Evolutionary conservation across 169 alveolate species (phyloP).

Genomic region (Eimeria praecox): DNA sequence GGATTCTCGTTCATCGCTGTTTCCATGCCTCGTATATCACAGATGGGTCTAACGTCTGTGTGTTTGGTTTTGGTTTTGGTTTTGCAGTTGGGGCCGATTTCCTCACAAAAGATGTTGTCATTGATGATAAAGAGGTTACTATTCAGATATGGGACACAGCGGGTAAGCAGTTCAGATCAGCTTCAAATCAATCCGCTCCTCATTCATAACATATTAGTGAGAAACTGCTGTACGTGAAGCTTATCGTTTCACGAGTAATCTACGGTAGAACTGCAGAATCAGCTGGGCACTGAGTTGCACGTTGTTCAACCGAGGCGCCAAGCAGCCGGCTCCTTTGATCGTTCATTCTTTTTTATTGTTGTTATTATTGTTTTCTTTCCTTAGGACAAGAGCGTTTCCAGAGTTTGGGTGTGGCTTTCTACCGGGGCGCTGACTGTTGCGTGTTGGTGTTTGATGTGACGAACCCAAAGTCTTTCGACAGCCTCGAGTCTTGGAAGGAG

Average conservation of each 20-base stretch:
- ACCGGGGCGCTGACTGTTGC: constrained; percentile 99
- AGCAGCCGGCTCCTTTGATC: background rate
- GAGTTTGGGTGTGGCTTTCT: constrained; percentile 98
- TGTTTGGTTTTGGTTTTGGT: too few relatives aligned
- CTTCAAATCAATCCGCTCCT: too few relatives aligned
- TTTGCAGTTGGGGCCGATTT: constrained; percentile 99
- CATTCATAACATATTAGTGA: background rate
- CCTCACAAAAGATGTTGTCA: constrained; percentile 97
- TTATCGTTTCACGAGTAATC: background rate
- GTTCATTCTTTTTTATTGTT: background rate
- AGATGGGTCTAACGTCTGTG: too few relatives aligned
- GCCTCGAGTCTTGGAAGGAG: constrained; percentile 97
- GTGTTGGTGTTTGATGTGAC: constrained; percentile 97
- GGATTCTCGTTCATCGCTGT: too few relatives aligned
- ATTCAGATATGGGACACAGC: constrained; percentile 94
- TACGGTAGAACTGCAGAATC: background rate
- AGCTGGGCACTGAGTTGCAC: too few relatives aligned
- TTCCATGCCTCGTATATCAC: background rate
- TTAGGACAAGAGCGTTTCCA: constrained; percentile 99
- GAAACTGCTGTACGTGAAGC: background rate
- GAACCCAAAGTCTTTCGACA: constrained; percentile 95
- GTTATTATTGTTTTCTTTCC: background rate
- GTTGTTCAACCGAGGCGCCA: too few relatives aligned
- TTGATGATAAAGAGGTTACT: constrained; percentile 97
- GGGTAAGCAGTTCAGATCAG: too few relatives aligned